These are phyloP conservation scores for Trifolium pratense DNA, from an alignment of 306 rosid genomes.

Conservation along the genomic window DNA sequence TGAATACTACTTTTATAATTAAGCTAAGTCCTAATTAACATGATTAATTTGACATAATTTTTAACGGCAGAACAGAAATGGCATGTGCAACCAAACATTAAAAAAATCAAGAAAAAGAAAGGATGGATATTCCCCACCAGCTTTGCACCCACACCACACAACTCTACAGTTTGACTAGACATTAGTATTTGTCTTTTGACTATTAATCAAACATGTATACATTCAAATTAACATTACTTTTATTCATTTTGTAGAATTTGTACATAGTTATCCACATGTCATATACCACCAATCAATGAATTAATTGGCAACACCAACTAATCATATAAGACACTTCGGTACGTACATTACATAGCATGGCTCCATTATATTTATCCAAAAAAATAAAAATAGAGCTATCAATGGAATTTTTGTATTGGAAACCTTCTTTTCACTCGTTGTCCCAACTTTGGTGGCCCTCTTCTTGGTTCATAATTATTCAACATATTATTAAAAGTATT, in stretches of 20 bases:
- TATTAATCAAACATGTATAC: background rate
- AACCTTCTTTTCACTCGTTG: background rate
- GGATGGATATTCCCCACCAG: conserved; percentile 15
- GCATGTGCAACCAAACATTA: background rate
- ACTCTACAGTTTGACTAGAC: conserved; percentile 15
- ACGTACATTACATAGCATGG: background rate
- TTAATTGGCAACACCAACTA: conserved; percentile 34
- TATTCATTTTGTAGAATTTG: conserved; percentile 4
- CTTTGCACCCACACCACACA: conserved; percentile 22
- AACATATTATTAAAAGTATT: background rate
- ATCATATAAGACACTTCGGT: conserved; percentile 5
- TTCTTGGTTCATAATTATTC: background rate
- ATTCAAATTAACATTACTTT: conserved; percentile 20
- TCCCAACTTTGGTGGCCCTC: background rate
- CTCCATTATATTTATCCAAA: background rate
- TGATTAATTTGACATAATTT: background rate
- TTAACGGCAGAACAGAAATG: background rate
- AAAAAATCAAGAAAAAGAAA: background rate
- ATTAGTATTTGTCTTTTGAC: background rate
- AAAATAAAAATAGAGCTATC: conserved; percentile 6
- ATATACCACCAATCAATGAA: conserved; percentile 21
- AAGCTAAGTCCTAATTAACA: background rate
- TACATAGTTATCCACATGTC: conserved; percentile 33
- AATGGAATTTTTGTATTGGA: conserved; percentile 21
- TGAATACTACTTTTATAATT: background rate